Base-by-base conservation (phyloP, 2,329 filamentous ascomycete genomes). In the Camptophora hylomeconis region DNA sequence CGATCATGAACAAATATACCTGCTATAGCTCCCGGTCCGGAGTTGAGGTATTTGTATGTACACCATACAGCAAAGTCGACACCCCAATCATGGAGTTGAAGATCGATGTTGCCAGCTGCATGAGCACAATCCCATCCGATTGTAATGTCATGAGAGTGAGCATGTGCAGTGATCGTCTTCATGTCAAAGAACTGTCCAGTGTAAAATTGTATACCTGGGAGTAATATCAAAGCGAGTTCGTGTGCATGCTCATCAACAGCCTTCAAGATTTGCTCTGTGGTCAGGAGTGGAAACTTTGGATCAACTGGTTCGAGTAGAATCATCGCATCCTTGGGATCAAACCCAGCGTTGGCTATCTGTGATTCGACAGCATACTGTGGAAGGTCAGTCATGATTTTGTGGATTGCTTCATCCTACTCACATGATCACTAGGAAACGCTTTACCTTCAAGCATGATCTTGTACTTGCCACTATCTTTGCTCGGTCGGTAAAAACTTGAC, bases 51-150 rank as follows among this genome's bases (percentile, higher is more conserved):
- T 58, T 93, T 93, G 65, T 93, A 93, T 11, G 77, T 86, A 55
- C 84, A 93, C 84, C 84, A 93, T 30, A 71, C 80, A 10, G 86
- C 84, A 46, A 92, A 92, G 52, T 93, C 84, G 18, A 92, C 82
- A 41, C 80, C 68, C 84, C 84, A 93, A 44, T 87, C 80, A 53
- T 92, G 83, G 12, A 93, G 64, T 33, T 64, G 57, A 11, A 93
- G 56, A 21, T 79, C 73, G 2, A 92, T 80, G 47, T 93, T 93
- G 17, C 84, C 84, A 13, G 71, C 80, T 0, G 82, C 81, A 51
- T 92, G 83, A 0, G 84, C 84, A 15, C 89, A 72, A 49, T 92
- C 84, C 83, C 83, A 93, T 15, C 83, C 82, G 4, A 89, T 73
- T 2, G 73, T 53, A 23, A 92, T 72, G 28, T 75, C 79, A 39